Base-by-base conservation (phyloP, 2,329 filamentous ascomycete species). In the Cladophialophora carrionii region DNA sequence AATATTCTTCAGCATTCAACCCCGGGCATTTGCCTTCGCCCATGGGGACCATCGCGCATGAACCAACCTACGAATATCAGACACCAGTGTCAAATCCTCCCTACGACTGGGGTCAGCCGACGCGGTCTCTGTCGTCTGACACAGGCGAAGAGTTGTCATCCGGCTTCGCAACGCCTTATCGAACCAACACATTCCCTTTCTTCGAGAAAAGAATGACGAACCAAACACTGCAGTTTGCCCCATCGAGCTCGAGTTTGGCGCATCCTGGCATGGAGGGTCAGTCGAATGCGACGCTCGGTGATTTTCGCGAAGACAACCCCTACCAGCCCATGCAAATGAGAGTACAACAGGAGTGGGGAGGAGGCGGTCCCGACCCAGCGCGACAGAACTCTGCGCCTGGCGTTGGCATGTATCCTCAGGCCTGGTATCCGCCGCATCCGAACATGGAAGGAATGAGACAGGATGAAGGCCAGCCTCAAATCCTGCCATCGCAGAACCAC, bases 111-210 rank as follows among this genome's bases (percentile, higher is more conserved):
- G 59, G 59, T 17, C 56, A 49, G n/a, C 56, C 64, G 10, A 31
- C 64, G 37, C 34, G 67, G 24, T 65, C 67, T 8, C 55, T 66
- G 46, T 69, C 67, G 5, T 64, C 56, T 20, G 59, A 59, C 17
- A 62, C 66, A 43, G 32, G 54, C 9, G 64, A 65, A 32, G 59
- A 65, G 9, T 32, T 60, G 52, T 60, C 57, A 17, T 65, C 66
- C n/a, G 62, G 62, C 10, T 69, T 69, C 34, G 29, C 49, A 17
- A 55, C 62, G 6, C 57, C 67, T 8, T 69, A 61, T 41, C 51
- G 67, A 62, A 69, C 61, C 12, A 63, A 69, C 43, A 69, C 64
- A 12, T 69, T 67, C 32, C 67, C 67, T 3, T 66, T 59, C n/a
- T 63, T 67, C 20, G 64, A 69, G 22, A 57, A 62, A 48, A 54